Evolutionary conservation across 2,329 filamentous ascomycete genomes (phyloP).

Genomic region (Talaromyces funiculosus): DNA sequence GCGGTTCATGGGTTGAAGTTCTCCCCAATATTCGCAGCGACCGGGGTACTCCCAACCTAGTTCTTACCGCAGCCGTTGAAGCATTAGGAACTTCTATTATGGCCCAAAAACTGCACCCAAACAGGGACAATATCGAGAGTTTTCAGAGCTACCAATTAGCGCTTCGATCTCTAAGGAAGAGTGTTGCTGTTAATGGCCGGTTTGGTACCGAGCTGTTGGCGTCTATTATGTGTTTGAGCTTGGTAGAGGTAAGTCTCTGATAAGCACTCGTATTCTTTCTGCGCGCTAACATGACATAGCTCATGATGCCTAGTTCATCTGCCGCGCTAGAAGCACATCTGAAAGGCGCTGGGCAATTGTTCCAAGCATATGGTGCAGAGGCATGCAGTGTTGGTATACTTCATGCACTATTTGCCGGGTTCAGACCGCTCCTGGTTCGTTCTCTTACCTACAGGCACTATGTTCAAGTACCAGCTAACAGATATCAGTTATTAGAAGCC

Average conservation of each 20-base stretch:
- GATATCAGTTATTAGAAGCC: constrained; percentile 25
- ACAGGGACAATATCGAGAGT: not conserved
- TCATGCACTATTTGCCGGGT: constrained; percentile 37
- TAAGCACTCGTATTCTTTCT: not conserved
- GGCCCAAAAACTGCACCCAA: not conserved
- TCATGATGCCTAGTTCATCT: constrained; percentile 29
- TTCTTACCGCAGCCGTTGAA: not conserved
- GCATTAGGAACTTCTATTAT: not conserved
- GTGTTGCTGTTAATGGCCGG: constrained; percentile 11
- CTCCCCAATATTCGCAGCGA: constrained; percentile 28
- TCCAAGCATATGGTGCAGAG: constrained; percentile 27
- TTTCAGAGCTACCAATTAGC: not conserved
- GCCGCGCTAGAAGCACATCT: constrained; percentile 27
- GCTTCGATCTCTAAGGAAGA: constrained; percentile 4
- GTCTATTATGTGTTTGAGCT: constrained; percentile 33
- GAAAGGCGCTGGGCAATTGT: constrained; percentile 30
- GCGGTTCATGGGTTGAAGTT: constrained; percentile 39
- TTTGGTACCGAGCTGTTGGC: constrained; percentile 25
- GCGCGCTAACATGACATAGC: constrained; percentile 18
- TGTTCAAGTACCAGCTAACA: not conserved
- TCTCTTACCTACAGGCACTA: not conserved
- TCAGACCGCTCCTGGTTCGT: constrained; percentile 36
- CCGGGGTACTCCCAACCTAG: constrained; percentile 14
- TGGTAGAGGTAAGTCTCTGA: constrained; percentile 22
- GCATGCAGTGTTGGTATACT: constrained; percentile 29